These are phyloP conservation scores for Forsythia viridissima DNA, from an alignment of 257 asterid genomes.

Conservation along the genomic window DNA sequence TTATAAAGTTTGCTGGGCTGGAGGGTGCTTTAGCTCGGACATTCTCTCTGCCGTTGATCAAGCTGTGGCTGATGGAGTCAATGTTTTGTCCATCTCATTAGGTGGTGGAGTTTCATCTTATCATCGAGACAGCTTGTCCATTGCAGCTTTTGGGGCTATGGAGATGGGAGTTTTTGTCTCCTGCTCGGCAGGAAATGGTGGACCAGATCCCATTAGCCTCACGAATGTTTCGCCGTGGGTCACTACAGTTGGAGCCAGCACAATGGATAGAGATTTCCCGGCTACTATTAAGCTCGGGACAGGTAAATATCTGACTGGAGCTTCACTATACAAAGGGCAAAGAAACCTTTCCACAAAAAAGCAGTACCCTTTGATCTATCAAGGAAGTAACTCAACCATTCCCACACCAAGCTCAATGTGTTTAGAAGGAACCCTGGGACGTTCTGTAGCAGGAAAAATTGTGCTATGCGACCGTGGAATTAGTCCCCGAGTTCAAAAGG, in stretches of 20 bases:
- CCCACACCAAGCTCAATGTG: constrained; percentile 84
- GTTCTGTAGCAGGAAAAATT: constrained; percentile 68
- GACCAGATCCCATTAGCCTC: constrained; percentile 87
- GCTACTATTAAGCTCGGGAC: constrained; percentile 73
- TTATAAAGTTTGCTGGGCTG: constrained; percentile 90
- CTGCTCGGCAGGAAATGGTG: constrained; percentile 92
- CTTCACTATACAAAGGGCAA: constrained; percentile 70
- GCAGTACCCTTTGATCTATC: constrained; percentile 60
- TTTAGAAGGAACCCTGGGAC: constrained; percentile 73
- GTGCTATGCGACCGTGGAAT: constrained; percentile 91
- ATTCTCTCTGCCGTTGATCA: constrained; percentile 87
- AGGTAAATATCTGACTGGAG: constrained; percentile 51
- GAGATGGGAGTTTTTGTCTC: constrained; percentile 84
- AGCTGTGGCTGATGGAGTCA: constrained; percentile 88
- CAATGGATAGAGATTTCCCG: constrained; percentile 89
- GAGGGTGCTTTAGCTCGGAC: constrained; percentile 93
- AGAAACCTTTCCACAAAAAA: constrained; percentile 35
- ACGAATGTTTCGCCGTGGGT: constrained; percentile 97
- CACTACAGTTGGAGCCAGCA: constrained; percentile 86
- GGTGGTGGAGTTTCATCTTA: constrained; percentile 92
- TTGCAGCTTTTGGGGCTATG: constrained; percentile 91
- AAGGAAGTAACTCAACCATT: constrained; percentile 62
- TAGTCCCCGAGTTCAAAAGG: constrained; percentile 87
- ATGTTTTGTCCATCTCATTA: constrained; percentile 76
- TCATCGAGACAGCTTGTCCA: constrained; percentile 64